Conservation (phyloP, 169 alveolate species). For the Babesia bovis region DNA sequence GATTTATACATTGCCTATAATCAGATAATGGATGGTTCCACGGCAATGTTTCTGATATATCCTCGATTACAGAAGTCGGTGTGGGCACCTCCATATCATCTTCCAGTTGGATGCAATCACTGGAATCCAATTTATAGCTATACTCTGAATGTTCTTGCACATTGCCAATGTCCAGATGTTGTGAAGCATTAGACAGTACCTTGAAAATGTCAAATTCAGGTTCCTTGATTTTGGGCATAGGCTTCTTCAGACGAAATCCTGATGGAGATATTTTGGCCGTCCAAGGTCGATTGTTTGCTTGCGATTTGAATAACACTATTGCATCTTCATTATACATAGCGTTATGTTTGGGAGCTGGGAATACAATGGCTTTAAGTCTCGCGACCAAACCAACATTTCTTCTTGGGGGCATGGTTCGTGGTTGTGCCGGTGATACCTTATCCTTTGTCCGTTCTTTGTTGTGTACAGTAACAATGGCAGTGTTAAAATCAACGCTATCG, state of each 20-base stretch:
- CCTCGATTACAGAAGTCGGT: neutral
- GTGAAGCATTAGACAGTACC: constrained; percentile 19
- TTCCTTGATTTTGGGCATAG: neutral
- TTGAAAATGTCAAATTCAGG: constrained; percentile 5
- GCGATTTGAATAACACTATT: neutral
- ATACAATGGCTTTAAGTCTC: constrained; percentile 2
- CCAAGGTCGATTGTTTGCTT: neutral
- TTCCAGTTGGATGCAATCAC: neutral
- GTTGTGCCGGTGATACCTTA: neutral
- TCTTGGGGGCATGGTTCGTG: neutral
- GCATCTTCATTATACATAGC: neutral
- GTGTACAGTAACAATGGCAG: neutral
- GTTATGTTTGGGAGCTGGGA: constrained; percentile 8
- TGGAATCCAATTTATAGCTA: neutral
- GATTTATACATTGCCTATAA: constrained; percentile 9
- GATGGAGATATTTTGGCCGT: neutral
- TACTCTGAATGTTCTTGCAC: constrained; percentile 1
- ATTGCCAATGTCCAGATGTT: neutral
- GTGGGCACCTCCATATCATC: neutral
- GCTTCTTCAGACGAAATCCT: constrained; percentile 6
- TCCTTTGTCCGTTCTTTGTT: neutral
- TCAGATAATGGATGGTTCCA: constrained; percentile 16
- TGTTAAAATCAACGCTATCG: constrained; percentile 17
- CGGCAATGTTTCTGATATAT: neutral
- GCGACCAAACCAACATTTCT: neutral